phyloP scores from a whole-genome alignment of 2,329 filamentous ascomycete species.

The Xylaria hypoxylon region DNA sequence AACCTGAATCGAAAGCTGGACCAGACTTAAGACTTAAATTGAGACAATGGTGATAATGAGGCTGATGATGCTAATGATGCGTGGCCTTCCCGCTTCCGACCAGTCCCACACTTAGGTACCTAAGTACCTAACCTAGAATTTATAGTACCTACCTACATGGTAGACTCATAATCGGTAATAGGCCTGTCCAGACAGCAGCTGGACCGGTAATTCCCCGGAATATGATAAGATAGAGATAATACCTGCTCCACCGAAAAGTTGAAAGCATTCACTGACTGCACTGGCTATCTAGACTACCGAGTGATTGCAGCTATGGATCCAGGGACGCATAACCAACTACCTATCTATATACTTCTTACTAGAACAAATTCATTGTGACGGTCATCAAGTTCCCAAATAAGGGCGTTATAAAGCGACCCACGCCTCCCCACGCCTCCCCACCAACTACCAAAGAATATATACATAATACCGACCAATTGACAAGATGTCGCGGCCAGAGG shows the following conservation, averaged over 20 bases:
- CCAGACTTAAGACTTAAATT: background rate
- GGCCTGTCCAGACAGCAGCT: background rate
- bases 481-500: constrained; percentile 96
- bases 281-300: too few species aligned
- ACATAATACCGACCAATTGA: constrained; percentile 19
- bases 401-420: background rate
- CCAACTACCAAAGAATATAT: background rate
- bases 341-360: background rate
- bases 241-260: constrained; percentile 47
- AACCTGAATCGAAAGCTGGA: background rate
- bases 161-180: too few species aligned
- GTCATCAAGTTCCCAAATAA: constrained; percentile 7
- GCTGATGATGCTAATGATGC: constrained; percentile 32
- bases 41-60: constrained; percentile 21
- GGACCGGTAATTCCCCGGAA: constrained; percentile 39
- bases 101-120: background rate
- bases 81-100: constrained; percentile 29
- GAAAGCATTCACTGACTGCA: constrained; percentile 12
- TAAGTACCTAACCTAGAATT: background rate
- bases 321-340: background rate
- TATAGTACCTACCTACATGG: background rate
- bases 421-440: too few species aligned
- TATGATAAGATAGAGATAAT: constrained; percentile 39
- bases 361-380: constrained; percentile 10
- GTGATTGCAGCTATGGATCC: background rate